Base-by-base conservation (phyloP, 495 filamentous ascomycete species). In the Penicillium cinerascens region DNA sequence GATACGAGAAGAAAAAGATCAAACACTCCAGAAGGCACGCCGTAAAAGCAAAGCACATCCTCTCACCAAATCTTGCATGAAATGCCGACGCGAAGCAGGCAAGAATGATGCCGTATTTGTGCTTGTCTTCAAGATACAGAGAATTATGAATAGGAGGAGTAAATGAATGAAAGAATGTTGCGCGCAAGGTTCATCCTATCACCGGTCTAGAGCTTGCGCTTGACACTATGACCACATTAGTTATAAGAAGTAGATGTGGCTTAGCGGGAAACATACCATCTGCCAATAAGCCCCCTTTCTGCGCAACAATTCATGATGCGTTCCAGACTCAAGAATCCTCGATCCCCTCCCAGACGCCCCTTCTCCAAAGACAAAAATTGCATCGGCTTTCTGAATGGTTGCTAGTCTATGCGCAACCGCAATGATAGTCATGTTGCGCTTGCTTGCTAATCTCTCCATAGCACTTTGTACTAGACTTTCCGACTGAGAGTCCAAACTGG, bases 331-430 rank as follows among this genome's bases (percentile, higher is more conserved):
- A 8, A 39, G 2, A 39, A 39, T 39, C 36, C 36, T 39, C 2
- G 36, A 39, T 2, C 36, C 36, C 2, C 17, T 39, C 36, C 36
- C 36, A 16, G 8, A 2, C 10, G 2, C 2, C 36, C 36, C 36
- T 8, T 39, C 37, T 1, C 37, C 37, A 44, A 87, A 95, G 91
- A 95, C 90, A 18, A 92, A 87, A 49, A 95, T 95, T 60, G 91
- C 91, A 63, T 93, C 86, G 1, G 89, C 89, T 56, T 84, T 81
- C 63, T 82, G 87, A 69, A 95, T 91, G 35, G 91, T 95, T 2
- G 86, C 88, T 27, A 95, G 76, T 37, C 89, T 60, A 63, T 75
- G 72, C n/a, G 71, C 71, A 11, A 75, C 71, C 0, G 70, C 67
- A 47, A 75, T 64, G 45, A 75, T 60, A 5, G 67, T 75, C 15